Conservation (phyloP, 2,329 filamentous ascomycete genomes). For the Aspergillus quadrilineatus region DNA sequence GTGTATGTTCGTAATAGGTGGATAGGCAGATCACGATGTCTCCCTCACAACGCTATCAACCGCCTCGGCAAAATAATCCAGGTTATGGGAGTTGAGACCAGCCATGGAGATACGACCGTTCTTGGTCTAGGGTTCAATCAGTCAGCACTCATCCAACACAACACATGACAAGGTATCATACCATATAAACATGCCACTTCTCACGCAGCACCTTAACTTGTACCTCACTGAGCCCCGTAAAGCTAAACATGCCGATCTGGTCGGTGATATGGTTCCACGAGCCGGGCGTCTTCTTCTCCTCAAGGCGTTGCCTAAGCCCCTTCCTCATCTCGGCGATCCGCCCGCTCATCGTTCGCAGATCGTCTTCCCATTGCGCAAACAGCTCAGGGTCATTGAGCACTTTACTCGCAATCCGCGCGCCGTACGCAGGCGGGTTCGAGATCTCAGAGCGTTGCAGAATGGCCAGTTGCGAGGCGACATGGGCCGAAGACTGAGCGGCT, state of each 20-base stretch:
- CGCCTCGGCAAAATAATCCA: constrained; percentile 89
- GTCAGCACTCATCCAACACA: background rate
- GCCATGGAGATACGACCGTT: constrained; percentile 99
- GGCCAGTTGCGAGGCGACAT: constrained; percentile 83
- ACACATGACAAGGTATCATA: constrained; percentile 20
- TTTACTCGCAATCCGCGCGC: constrained; percentile 80
- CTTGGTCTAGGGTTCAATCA: constrained; percentile 62
- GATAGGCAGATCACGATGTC: constrained; percentile 28
- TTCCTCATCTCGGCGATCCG: constrained; percentile 91
- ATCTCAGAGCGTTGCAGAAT: constrained; percentile 97
- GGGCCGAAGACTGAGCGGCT: constrained; percentile 57
- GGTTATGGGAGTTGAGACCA: constrained; percentile 86
- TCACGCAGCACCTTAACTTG: constrained; percentile 50
- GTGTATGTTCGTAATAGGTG: background rate
- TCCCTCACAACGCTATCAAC: constrained; percentile 75
- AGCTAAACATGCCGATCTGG: constrained; percentile 99
- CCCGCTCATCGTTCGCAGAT: constrained; percentile 89
- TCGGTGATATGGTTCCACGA: constrained; percentile 97
- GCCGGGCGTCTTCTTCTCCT: constrained; percentile 80
- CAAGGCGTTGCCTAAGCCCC: constrained; percentile 73
- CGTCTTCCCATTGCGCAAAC: constrained; percentile 88
- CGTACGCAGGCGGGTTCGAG: constrained; percentile 93
- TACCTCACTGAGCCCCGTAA: constrained; percentile 55
- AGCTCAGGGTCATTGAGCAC: constrained; percentile 80
- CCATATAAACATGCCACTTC: constrained; percentile 54